Evolutionary conservation across 1,284 basidiomycete genomes (phyloP).

Genomic region (Moesziomyces globuligerus): DNA sequence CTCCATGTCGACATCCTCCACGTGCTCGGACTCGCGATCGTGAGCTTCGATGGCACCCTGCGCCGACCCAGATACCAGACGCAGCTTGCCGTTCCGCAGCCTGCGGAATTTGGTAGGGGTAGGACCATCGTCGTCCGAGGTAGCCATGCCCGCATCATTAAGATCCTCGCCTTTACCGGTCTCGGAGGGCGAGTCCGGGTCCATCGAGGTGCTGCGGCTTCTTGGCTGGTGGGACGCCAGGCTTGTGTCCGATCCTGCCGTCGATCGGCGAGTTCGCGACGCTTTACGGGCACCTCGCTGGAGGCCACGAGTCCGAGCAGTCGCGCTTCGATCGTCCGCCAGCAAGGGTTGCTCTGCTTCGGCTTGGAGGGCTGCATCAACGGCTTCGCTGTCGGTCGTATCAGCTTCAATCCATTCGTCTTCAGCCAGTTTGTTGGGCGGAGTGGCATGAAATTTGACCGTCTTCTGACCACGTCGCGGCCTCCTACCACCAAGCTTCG

Average conservation of each 20-base stretch:
- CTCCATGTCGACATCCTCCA: constrained; percentile 43
- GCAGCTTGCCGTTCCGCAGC: constrained; percentile 58
- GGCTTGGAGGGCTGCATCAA: constrained; percentile 8
- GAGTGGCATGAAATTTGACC: constrained; percentile 21
- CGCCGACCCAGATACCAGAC: constrained; percentile 23
- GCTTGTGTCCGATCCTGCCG: constrained; percentile 20
- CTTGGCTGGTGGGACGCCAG: constrained; percentile 16
- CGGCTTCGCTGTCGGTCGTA: constrained; percentile 22
- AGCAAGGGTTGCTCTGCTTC: neutral
- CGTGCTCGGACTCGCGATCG: constrained; percentile 1
- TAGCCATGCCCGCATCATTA: constrained; percentile 15
- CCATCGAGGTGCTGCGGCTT: constrained; percentile 20
- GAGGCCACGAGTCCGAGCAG: neutral
- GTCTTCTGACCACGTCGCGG: constrained; percentile 24
- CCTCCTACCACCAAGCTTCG: constrained; percentile 23
- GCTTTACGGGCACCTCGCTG: constrained; percentile 1
- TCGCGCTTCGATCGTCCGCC: neutral
- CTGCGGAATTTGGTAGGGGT: constrained; percentile 59
- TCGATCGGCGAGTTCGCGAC: constrained; percentile 12
- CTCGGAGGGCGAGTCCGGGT: constrained; percentile 6
- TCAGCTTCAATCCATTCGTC: constrained; percentile 44
- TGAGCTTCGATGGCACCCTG: neutral
- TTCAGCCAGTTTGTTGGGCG: constrained; percentile 7
- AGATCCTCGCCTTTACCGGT: neutral
- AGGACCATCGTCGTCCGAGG: constrained; percentile 27